Base-by-base conservation (phyloP, 164 flowering plant species). In the Liquidambar formosana region DNA sequence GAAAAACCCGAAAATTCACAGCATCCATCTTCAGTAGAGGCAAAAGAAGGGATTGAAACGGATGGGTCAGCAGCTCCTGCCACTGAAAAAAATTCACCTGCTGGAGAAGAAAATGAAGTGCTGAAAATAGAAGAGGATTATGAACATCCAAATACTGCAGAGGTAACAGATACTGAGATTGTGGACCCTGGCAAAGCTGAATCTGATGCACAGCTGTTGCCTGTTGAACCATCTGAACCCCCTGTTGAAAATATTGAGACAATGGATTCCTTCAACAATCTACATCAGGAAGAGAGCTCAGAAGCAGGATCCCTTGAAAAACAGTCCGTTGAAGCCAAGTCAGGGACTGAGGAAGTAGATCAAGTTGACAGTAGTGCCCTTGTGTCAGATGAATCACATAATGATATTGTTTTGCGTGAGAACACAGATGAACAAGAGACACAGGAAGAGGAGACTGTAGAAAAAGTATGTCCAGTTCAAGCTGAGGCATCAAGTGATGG, bases 41-140 rank as follows among this genome's bases (percentile, higher is more conserved):
- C 76, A 44, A 73, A 64, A n/a, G 75, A 69, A 76, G 74, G 12
- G 44, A 54, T 57, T 53, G 79, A 80, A 45, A 46, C 66, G 48
- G 82, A 81, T 1, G 41, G 56, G 14, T 67, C 71, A 28, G 19
- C 44, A 15, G 46, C 28, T 65, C 57, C 82, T 65, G 65, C 65
- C 6, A 19, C 71, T 45, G 79, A 78, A 71, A 65, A 81, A 69
- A n/a, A 72, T 19, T 28, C 61, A 43, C 54, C 73, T 63, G 63
- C 54, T 46, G 82, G 82, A 61, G 80, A 84, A 67, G 81, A 73
- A 75, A 71, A 41, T 38, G 78, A 80, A 71, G 79, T 21, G 15
- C 57, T 61, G 41, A 64, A 73, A 65, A 48, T 9, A 21, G 76
- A 71, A 63, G 74, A 71, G 59, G 78, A 73, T 54, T 71, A 52